Conservation (phyloP, 2,329 filamentous ascomycete species). For the Fusarium papillatum region DNA sequence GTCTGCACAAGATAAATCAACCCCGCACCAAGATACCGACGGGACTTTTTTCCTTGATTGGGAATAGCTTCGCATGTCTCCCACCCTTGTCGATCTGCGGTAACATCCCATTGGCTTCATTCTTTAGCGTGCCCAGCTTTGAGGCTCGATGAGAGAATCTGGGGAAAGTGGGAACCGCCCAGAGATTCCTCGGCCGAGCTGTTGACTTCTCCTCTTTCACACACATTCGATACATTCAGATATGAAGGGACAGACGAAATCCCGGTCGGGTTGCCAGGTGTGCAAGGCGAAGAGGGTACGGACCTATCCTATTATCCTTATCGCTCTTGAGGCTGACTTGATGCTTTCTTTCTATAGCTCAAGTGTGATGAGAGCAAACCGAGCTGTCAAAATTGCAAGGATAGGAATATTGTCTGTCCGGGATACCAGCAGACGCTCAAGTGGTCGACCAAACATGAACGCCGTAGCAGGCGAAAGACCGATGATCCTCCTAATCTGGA, state of each 20-base stretch:
- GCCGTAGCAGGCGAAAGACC: not conserved
- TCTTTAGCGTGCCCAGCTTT: constrained; percentile 5
- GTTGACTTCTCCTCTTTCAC: not conserved
- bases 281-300: constrained; percentile 28
- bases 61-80: constrained; percentile 21
- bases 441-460: constrained; percentile 35
- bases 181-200: not conserved
- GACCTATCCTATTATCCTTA: not conserved
- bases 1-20: not conserved
- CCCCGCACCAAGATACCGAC: constrained; percentile 20
- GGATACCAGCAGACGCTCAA: constrained; percentile 33
- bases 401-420: constrained; percentile 13
- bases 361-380: constrained; percentile 32
- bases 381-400: constrained; percentile 21
- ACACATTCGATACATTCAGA: not conserved
- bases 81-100: constrained; percentile 8
- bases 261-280: constrained; percentile 25
- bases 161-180: constrained; percentile 9
- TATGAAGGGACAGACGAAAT: constrained; percentile 31
- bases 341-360: constrained; percentile 4
- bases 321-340: not conserved
- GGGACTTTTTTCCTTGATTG: constrained; percentile 31
- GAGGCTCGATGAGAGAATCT: constrained; percentile 13
- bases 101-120: constrained; percentile 20
- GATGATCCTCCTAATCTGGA: constrained; percentile 23